A percentile compares a stretch with the other conserved stretches of the same genome.
Evolutionary conservation across 176 grass and related monocot genomes (phyloP).

Genomic region (Tillandsia fasciculata): DNA sequence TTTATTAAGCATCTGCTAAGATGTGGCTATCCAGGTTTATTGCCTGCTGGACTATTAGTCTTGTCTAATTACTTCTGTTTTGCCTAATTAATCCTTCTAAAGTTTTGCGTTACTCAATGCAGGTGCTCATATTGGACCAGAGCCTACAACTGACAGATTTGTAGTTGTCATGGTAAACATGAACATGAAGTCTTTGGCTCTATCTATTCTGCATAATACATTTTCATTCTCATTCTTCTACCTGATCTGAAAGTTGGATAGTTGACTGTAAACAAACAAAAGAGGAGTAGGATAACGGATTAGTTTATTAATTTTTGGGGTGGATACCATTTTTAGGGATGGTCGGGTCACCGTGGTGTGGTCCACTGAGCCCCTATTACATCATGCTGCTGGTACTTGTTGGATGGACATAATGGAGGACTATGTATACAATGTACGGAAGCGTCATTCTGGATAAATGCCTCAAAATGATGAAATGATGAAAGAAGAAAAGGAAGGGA

Average conservation of each 20-base stretch:
- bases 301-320: no score
- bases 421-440: no score
- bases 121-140: conserved; percentile 99
- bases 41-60: not conserved
- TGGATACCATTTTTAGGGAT: no score
- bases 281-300: no score
- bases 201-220: not conserved
- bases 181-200: not conserved
- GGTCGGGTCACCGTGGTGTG: no score
- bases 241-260: not conserved
- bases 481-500: no score
- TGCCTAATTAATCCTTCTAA: not conserved
- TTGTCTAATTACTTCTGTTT: not conserved
- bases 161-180: conserved; percentile 65
- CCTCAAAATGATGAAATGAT: no score
- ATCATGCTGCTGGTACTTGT: no score
- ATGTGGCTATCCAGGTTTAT: conserved; percentile 82
- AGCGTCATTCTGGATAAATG: no score
- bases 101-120: conserved; percentile 1
- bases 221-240: not conserved
- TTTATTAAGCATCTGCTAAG: conserved; percentile 94
- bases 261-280: no score
- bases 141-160: conserved; percentile 98
- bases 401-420: no score
- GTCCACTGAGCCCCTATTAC: no score